Base-by-base conservation (phyloP, 2,329 filamentous ascomycete genomes). In the Biscogniauxia mediterranea region DNA sequence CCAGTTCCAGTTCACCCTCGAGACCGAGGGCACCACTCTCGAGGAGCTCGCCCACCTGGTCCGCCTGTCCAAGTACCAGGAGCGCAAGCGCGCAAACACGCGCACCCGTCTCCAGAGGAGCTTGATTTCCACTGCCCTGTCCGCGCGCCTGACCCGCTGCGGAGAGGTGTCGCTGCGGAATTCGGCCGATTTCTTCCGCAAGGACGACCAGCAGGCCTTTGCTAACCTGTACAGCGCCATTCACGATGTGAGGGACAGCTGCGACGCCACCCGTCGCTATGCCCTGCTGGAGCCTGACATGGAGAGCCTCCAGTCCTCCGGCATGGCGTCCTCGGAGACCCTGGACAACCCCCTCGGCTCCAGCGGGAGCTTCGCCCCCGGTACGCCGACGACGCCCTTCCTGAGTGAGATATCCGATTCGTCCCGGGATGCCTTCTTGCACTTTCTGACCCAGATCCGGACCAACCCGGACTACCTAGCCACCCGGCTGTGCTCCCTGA, bases 391-490 rank as follows among this genome's bases (percentile, higher is more conserved):
- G 58, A 76, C 78, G 1, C 85, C 86, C 1, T 90, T 89, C 68
- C 78, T 90, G 57, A 85, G 90, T 73, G 88, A 93, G 70, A 85
- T 98, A 55, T 91, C 93, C 56, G 81, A 86, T 60, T 87, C 89
- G 64, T 87, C 92, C 59, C 83, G 91, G 72, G 86, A 92, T 63
- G 86, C 89, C 52, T 86, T 97, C 61, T 74, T 97, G 61, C 85
- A 87, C 64, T 94, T 98, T 71, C 79, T 98, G 69, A 89, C 86
- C 55, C 86, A 92, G 75, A 85, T 97, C 64, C 88, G 94, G 69
- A 93, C 90, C 65, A 93, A 97, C 74, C 89, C 92, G 46, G 88
- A 93, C 70, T 98, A 96, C 76, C 76, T 99, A 75, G 92, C 94
- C 70, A 88, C 90, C 65, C 87, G 93, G 66, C 84, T 99, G 66